These are phyloP conservation scores for Trametes elegans DNA, from an alignment of 768 basidiomycete species.

Conservation along the genomic window DNA sequence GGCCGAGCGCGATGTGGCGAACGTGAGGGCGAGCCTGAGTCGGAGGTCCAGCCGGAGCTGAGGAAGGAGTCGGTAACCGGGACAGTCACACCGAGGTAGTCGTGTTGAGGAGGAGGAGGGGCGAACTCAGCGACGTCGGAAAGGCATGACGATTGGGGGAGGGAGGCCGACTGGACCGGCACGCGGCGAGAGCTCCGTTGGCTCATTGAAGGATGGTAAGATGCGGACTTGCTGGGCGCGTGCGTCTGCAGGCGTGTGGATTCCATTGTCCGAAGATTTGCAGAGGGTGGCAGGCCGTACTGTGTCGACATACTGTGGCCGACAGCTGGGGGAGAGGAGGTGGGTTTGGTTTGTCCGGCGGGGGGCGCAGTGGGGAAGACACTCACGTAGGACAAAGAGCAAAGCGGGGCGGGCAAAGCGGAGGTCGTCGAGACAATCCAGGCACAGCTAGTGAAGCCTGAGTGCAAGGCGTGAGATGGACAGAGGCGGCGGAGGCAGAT, in stretches of 20 bases:
- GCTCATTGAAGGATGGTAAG: background rate
- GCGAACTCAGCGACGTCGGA: constrained; percentile 10
- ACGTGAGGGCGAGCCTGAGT: constrained; percentile 6
- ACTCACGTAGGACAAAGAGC: constrained; percentile 3
- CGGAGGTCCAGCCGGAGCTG: constrained; percentile 12
- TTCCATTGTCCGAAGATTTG: constrained; percentile 10
- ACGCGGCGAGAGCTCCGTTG: constrained; percentile 4
- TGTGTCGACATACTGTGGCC: constrained; percentile 16
- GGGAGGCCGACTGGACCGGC: constrained; percentile 9
- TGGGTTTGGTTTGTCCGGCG: background rate
- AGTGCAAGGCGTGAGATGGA: constrained; percentile 1
- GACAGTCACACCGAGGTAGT: constrained; percentile 4
- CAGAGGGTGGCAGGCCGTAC: constrained; percentile 17
- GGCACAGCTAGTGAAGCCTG: constrained; percentile 17
- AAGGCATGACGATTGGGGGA: constrained; percentile 12
- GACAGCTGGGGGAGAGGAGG: background rate
- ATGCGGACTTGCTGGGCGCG: constrained; percentile 3
- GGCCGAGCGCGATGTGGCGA: constrained; percentile 5
- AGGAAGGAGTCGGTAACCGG: constrained; percentile 4
- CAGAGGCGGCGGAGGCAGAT: constrained; percentile 1
- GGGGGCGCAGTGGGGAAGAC: background rate
- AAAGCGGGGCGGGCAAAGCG: constrained; percentile 4
- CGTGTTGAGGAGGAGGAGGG: background rate
- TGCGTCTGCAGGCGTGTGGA: constrained; percentile 4
- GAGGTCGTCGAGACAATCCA: constrained; percentile 13